phyloP scores from a whole-genome alignment of 345 rosid species.

The Luvunga scandens region DNA sequence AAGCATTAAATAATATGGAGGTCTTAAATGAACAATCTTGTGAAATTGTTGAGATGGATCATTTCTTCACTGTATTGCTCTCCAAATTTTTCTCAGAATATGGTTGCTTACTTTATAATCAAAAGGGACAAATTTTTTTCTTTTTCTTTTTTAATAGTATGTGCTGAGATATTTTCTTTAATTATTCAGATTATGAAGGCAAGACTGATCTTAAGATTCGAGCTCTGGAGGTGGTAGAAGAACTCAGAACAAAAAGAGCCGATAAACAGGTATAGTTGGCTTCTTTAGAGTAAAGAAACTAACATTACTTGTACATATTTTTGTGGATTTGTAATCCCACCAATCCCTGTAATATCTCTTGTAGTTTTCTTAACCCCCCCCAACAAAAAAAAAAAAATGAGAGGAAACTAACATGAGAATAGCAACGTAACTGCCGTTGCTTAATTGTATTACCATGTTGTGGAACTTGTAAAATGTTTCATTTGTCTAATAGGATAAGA shows the following conservation, averaged over 20 bases:
- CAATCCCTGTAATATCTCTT: too few relatives aligned
- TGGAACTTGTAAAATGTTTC: conserved; percentile 6
- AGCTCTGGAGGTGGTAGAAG: conserved; percentile 85
- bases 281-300: neutral
- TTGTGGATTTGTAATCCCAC: too few relatives aligned
- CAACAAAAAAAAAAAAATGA: too few relatives aligned
- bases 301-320: neutral
- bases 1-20: neutral
- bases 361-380: too few relatives aligned
- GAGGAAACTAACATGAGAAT: neutral
- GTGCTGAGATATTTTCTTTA: neutral
- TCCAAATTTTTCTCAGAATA: neutral
- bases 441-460: conserved; percentile 3
- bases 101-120: neutral
- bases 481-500: neutral
- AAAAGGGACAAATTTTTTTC: neutral
- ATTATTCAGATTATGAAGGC: conserved; percentile 77
- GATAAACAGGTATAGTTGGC: conserved; percentile 71
- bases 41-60: neutral
- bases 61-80: neutral
- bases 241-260: conserved; percentile 88
- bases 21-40: neutral
- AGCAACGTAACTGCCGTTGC: neutral
- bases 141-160: neutral
- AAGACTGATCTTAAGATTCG: conserved; percentile 91